Conservation (phyloP, 176 grass and related monocot genomes). For the Chrysopogon serrulatus region DNA sequence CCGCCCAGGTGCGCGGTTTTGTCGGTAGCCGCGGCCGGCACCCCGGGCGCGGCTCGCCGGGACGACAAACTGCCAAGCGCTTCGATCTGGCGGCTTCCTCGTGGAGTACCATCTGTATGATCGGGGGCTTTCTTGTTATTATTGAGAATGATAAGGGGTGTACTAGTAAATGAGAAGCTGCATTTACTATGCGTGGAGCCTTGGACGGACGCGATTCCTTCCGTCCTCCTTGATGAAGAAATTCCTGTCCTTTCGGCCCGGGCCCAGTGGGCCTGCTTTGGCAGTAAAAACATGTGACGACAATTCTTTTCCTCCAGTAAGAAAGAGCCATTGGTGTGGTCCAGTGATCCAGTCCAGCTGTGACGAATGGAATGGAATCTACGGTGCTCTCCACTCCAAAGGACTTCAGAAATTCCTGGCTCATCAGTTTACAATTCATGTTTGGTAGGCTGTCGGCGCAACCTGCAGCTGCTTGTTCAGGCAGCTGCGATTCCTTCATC, state of each 20-base stretch:
- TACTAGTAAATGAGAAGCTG: neutral
- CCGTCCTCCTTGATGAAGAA: neutral
- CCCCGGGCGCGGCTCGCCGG: neutral
- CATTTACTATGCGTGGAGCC: neutral
- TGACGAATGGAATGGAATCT: neutral
- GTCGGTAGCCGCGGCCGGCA: neutral
- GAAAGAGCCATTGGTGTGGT: neutral
- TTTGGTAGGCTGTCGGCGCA: neutral
- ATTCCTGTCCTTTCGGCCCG: neutral
- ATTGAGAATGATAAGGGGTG: neutral
- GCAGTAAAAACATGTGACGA: slow-evolving; percentile 3
- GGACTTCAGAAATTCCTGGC: neutral
- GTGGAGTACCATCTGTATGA: too few species aligned
- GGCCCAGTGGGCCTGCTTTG: slow-evolving; percentile 15
- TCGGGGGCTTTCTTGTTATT: neutral
- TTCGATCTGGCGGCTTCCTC: neutral
- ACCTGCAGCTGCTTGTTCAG: neutral
- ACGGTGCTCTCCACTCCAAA: neutral
- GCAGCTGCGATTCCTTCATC: neutral
- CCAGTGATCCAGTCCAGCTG: neutral
- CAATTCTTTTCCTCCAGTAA: neutral
- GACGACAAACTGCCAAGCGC: neutral
- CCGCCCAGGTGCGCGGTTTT: neutral
- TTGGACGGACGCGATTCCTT: neutral
- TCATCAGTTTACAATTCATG: neutral